A percentile compares a stretch with the other conserved stretches of the same genome.
These are phyloP conservation scores for Aspergillus nanangensis DNA, from an alignment of 495 filamentous ascomycete genomes.

Conservation along the genomic window DNA sequence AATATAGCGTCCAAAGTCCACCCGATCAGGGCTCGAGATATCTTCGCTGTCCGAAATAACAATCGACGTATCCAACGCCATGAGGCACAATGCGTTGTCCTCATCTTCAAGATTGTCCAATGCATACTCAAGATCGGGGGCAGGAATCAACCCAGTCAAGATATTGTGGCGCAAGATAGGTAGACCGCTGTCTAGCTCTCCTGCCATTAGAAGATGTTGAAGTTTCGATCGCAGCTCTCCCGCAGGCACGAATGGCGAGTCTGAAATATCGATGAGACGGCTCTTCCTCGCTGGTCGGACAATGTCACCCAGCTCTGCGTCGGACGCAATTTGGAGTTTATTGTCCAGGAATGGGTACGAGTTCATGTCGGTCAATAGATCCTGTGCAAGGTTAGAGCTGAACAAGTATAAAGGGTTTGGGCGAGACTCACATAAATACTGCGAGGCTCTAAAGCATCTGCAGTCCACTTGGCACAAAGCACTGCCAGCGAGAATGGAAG, in stretches of 20 bases:
- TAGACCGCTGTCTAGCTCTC: conserved; percentile 88
- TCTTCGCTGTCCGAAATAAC: conserved; percentile 50
- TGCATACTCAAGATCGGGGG: conserved; percentile 90
- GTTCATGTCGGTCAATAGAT: conserved; percentile 94
- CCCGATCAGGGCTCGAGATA: conserved; percentile 37
- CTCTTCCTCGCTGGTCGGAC: conserved; percentile 67
- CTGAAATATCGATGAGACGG: conserved; percentile 82
- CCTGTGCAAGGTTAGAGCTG: conserved; percentile 42
- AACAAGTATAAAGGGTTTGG: no score
- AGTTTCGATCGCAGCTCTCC: conserved; percentile 72
- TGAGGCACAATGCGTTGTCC: conserved; percentile 68
- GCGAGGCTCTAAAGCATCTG: conserved; percentile 88
- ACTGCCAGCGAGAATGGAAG: conserved; percentile 91
- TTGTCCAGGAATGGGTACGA: conserved; percentile 94
- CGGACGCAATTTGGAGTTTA: conserved; percentile 86
- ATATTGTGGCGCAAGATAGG: conserved; percentile 76
- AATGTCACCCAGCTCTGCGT: conserved; percentile 79
- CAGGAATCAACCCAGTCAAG: conserved; percentile 88
- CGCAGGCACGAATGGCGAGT: conserved; percentile 72
- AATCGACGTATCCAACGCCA: conserved; percentile 59
- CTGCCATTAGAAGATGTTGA: conserved; percentile 73
- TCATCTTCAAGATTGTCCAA: conserved; percentile 78
- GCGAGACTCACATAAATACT: conserved; percentile 86
- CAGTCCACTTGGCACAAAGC: conserved; percentile 95
- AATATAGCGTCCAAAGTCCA: conserved; percentile 85